Evolutionary conservation across 306 rosid species (phyloP).

Genomic region (Hippophae rhamnoides): DNA sequence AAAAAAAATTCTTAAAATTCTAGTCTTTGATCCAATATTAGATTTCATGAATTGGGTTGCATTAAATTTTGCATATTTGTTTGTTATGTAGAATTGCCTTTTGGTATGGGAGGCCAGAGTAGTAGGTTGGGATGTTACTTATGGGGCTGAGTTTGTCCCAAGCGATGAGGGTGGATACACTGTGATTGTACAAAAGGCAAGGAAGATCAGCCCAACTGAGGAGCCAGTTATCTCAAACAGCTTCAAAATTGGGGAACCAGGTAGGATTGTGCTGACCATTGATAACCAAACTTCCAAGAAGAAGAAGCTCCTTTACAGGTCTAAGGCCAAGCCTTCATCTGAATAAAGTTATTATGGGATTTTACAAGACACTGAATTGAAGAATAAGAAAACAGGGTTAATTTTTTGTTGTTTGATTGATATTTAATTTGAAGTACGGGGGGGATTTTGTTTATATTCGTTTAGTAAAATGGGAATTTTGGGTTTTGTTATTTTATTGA

Average conservation of each 20-base stretch:
- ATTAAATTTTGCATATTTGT: too few relatives aligned
- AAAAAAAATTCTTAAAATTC: too few relatives aligned
- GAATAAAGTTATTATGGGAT: neutral
- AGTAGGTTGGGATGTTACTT: constrained; percentile 68
- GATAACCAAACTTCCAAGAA: constrained; percentile 57
- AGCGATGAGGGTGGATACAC: constrained; percentile 51
- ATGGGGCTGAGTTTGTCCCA: constrained; percentile 69
- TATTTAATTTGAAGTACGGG: too few relatives aligned
- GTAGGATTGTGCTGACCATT: constrained; percentile 57
- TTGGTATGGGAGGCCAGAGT: constrained; percentile 62
- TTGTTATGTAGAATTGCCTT: constrained; percentile 24
- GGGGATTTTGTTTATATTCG: too few relatives aligned
- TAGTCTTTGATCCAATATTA: too few relatives aligned
- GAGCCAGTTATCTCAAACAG: constrained; percentile 41
- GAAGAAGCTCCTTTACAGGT: constrained; percentile 71
- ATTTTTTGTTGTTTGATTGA: neutral
- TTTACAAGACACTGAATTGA: neutral
- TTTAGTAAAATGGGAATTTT: too few relatives aligned
- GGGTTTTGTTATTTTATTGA: too few relatives aligned
- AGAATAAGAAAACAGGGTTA: neutral
- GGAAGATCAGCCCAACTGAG: constrained; percentile 37
- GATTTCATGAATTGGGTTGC: too few relatives aligned
- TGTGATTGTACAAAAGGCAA: constrained; percentile 53
- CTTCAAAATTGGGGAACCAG: constrained; percentile 49
- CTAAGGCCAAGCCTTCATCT: constrained; percentile 35